phyloP scores from a whole-genome alignment of 257 asterid species.

The Petunia secreta region DNA sequence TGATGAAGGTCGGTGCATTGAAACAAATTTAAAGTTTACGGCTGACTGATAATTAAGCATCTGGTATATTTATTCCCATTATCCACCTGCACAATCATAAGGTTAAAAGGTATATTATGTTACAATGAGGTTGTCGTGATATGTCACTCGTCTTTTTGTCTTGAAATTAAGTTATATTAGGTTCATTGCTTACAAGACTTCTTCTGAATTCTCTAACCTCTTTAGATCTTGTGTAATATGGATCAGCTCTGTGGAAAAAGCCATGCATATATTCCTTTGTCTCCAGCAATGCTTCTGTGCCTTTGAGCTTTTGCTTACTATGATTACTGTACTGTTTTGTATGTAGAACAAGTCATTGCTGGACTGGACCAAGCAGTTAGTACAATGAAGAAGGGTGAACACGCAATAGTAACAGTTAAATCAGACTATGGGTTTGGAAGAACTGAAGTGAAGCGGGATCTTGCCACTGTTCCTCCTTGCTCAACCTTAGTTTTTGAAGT shows the following conservation, averaged over 20 bases:
- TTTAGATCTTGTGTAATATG: neutral
- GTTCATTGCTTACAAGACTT: conserved; percentile 14
- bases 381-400: conserved; percentile 74
- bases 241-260: neutral
- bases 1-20: conserved; percentile 59
- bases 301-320: conserved; percentile 14
- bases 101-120: conserved; percentile 2
- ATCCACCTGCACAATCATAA: conserved; percentile 1
- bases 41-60: neutral
- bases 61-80: conserved; percentile 6
- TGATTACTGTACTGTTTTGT: conserved; percentile 27
- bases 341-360: conserved; percentile 61
- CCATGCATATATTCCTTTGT: neutral
- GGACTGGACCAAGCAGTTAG: conserved; percentile 65
- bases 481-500: conserved; percentile 67
- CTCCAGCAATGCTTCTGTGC: neutral
- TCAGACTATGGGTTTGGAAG: conserved; percentile 68
- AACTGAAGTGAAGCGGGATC: conserved; percentile 53
- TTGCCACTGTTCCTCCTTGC: conserved; percentile 55
- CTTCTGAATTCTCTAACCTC: neutral
- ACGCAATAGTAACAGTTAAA: conserved; percentile 53
- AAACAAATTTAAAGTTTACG: conserved; percentile 15
- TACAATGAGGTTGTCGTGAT: neutral
- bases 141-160: neutral
- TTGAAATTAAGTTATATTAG: neutral